Conservation (phyloP, 306 rosid genomes). For the Inga oerstediana region DNA sequence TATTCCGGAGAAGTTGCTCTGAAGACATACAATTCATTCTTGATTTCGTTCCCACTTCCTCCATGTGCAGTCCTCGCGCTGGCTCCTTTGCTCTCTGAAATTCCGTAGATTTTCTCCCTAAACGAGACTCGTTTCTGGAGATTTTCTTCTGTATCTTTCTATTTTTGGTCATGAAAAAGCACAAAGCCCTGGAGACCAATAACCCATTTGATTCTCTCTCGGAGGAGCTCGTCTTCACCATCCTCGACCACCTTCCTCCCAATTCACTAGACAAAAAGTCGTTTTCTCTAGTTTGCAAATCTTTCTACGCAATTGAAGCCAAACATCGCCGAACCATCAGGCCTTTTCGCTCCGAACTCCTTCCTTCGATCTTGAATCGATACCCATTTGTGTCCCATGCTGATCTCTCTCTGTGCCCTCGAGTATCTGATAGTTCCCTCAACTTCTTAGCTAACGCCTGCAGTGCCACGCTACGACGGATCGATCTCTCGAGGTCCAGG, state of each 20-base stretch:
- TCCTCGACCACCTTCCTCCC: conserved; percentile 64
- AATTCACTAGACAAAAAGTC: conserved; percentile 59
- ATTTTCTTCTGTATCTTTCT: neutral
- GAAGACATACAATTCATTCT: neutral
- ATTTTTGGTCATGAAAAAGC: conserved; percentile 51
- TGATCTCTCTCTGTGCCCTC: conserved; percentile 78
- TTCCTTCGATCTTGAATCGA: conserved; percentile 53
- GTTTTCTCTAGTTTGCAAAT: conserved; percentile 65
- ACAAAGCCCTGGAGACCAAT: conserved; percentile 13
- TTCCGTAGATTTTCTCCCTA: neutral
- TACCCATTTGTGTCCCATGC: conserved; percentile 45
- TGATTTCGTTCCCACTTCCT: neutral
- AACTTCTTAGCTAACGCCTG: conserved; percentile 45
- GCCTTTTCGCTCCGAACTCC: conserved; percentile 67
- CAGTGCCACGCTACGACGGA: conserved; percentile 44
- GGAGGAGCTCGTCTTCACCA: conserved; percentile 68
- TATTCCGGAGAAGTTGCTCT: conserved; percentile 14
- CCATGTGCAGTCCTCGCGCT: neutral
- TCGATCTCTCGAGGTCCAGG: conserved; percentile 77
- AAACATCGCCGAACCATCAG: conserved; percentile 68
- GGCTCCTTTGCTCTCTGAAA: neutral
- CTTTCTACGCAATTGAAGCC: conserved; percentile 62
- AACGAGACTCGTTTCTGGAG: neutral
- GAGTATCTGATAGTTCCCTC: conserved; percentile 54
- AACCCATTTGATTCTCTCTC: conserved; percentile 62